Conservation (phyloP, 208 protist genomes). For the Crithidia bombi region DNA sequence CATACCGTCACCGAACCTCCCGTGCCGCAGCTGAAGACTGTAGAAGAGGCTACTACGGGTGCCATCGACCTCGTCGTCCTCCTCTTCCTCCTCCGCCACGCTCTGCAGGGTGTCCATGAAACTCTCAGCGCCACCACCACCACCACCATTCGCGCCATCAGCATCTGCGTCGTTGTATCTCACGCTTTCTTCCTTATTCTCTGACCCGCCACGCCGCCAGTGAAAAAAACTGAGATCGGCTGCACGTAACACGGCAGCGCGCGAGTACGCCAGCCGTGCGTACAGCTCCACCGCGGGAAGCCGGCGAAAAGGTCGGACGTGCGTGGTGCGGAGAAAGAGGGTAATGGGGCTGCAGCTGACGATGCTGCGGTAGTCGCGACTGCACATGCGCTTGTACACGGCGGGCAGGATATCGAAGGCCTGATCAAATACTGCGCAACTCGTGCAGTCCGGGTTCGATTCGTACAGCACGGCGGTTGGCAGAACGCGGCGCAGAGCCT, state of each 20-base stretch:
- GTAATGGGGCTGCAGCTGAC: slow-evolving; percentile 70
- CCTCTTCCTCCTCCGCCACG: not conserved
- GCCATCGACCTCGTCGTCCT: slow-evolving; percentile 2
- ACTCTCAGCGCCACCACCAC: not conserved
- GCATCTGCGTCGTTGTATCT: not conserved
- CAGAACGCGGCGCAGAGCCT: slow-evolving; percentile 31
- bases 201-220: not conserved
- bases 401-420: slow-evolving; percentile 65
- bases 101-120: no score
- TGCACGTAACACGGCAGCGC: slow-evolving; percentile 21
- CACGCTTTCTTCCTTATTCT: not conserved
- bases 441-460: slow-evolving; percentile 38
- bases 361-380: slow-evolving; percentile 41
- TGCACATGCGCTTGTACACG: slow-evolving; percentile 61
- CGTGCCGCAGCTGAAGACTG: slow-evolving; percentile 23
- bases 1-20: slow-evolving; percentile 6
- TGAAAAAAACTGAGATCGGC: slow-evolving; percentile 8
- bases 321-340: slow-evolving; percentile 47
- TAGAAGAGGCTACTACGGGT: slow-evolving; percentile 15
- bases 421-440: slow-evolving; percentile 38
- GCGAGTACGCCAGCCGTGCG: slow-evolving; percentile 28
- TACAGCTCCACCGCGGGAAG: slow-evolving; percentile 46
- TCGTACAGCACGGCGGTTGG: slow-evolving; percentile 53
- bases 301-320: slow-evolving; percentile 17
- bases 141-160: not conserved